Evolutionary conservation across 352 stramenopile species (phyloP).

Genomic region (Phytophthora pluvialis): DNA sequence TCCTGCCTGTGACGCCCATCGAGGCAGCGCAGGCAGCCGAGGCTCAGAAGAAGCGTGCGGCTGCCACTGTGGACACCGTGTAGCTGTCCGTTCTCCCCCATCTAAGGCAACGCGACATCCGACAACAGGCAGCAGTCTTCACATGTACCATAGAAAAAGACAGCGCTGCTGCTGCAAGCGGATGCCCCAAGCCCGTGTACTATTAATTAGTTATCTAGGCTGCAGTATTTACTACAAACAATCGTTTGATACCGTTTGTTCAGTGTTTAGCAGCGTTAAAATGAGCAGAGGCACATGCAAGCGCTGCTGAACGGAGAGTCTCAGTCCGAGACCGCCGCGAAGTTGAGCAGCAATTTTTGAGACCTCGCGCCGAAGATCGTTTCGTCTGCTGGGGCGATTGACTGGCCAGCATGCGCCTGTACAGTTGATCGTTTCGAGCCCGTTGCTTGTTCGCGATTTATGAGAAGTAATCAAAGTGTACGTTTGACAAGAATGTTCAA

Average conservation of each 20-base stretch:
- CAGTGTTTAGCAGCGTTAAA: conserved; percentile 1
- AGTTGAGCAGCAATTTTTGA: conserved; percentile 9
- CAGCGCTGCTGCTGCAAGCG: conserved; percentile 22
- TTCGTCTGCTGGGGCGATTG: conserved; percentile 26
- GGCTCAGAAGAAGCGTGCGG: conserved; percentile 39
- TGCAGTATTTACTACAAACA: conserved; percentile 42
- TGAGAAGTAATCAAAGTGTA: conserved; percentile 5
- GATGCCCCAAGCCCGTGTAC: conserved; percentile 32
- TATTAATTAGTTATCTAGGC: conserved; percentile 40
- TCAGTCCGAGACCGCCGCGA: too few species aligned
- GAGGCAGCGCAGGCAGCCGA: conserved; percentile 37
- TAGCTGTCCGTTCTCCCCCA: conserved; percentile 6
- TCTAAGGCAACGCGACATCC: conserved; percentile 20
- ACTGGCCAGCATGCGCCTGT: conserved; percentile 25
- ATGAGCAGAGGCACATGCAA: conserved; percentile 13
- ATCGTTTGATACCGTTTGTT: conserved; percentile 22
- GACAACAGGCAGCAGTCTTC: conserved; percentile 29
- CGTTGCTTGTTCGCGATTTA: conserved; percentile 18
- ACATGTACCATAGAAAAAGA: conserved; percentile 44
- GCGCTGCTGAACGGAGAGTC: neutral
- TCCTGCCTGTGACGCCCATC: conserved; percentile 43
- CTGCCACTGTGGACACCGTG: conserved; percentile 15
- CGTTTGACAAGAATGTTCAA: conserved; percentile 8
- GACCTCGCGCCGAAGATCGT: conserved; percentile 9
- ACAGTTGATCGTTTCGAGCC: neutral